Evolutionary conservation across 169 alveolate genomes (phyloP).

Genomic region (Theileria equi): DNA sequence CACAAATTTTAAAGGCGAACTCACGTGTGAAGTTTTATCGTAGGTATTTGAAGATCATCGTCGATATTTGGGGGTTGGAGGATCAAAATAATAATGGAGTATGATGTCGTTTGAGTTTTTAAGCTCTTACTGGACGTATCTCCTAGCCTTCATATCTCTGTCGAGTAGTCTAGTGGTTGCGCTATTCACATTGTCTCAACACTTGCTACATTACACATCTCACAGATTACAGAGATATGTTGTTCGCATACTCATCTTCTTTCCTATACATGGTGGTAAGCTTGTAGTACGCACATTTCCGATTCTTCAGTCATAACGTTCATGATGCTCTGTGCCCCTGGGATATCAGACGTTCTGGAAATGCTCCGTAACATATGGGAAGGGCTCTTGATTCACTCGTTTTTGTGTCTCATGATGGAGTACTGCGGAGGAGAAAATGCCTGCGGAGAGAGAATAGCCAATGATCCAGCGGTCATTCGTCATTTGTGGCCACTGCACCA

Average conservation of each 20-base stretch:
- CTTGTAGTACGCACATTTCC: background rate
- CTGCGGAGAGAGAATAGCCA: conserved; percentile 56
- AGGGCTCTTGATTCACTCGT: conserved; percentile 60
- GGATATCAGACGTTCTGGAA: conserved; percentile 36
- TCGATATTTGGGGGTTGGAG: background rate
- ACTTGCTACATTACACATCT: conserved; percentile 50
- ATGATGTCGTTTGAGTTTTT: conserved; percentile 38
- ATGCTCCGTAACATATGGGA: conserved; percentile 66
- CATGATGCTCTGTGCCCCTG: conserved; percentile 26
- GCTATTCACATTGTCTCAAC: conserved; percentile 30
- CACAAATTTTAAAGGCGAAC: no score
- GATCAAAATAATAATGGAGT: background rate
- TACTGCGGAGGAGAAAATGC: conserved; percentile 66
- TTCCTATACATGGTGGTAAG: conserved; percentile 57
- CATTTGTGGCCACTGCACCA: conserved; percentile 58
- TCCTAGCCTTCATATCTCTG: conserved; percentile 30
- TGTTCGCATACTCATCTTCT: conserved; percentile 40
- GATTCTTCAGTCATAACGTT: conserved; percentile 28
- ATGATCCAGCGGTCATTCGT: conserved; percentile 48
- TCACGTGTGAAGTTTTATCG: no score
- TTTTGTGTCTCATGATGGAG: conserved; percentile 62
- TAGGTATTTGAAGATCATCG: no score
- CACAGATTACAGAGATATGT: conserved; percentile 54
- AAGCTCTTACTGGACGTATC: conserved; percentile 14
- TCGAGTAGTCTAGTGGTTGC: conserved; percentile 29